Conservation (phyloP, 2,329 filamentous ascomycete genomes). For the Fusarium pseudonygamai region DNA sequence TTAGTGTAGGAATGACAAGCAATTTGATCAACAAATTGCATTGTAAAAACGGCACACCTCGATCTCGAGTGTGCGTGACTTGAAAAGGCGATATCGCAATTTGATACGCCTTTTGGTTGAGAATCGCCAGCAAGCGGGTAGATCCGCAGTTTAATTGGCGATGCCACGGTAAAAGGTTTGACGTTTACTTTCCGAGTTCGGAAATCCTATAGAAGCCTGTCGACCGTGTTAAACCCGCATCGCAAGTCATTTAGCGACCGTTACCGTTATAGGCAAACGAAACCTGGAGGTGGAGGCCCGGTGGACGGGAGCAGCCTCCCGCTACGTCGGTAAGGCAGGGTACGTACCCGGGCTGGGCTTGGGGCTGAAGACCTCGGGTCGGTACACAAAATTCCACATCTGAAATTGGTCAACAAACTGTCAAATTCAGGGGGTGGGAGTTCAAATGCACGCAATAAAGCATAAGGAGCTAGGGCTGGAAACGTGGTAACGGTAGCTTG, state of each 20-base stretch:
- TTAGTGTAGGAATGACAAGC: neutral
- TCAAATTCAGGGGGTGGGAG: slow-evolving; percentile 15
- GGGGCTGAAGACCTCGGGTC: slow-evolving; percentile 32
- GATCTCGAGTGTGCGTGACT: neutral
- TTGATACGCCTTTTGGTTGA: slow-evolving; percentile 7
- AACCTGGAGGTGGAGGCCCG: slow-evolving; percentile 6
- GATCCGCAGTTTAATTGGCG: slow-evolving; percentile 33
- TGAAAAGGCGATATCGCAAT: slow-evolving; percentile 3
- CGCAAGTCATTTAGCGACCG: slow-evolving; percentile 26
- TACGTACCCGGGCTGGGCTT: slow-evolving; percentile 15
- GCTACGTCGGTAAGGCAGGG: slow-evolving; percentile 14
- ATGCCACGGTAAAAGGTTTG: neutral
- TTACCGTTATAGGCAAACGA: slow-evolving; percentile 20
- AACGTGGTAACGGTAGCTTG: slow-evolving; percentile 37
- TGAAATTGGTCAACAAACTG: slow-evolving; percentile 7
- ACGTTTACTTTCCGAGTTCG: slow-evolving; percentile 31
- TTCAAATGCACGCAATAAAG: slow-evolving; percentile 23
- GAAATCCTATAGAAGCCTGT: slow-evolving; percentile 27
- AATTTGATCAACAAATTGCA: neutral
- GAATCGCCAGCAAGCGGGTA: slow-evolving; percentile 27
- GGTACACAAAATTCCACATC: slow-evolving; percentile 26
- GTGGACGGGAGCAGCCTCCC: slow-evolving; percentile 20
- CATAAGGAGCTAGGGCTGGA: slow-evolving; percentile 30
- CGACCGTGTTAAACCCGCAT: slow-evolving; percentile 18
- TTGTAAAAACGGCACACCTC: neutral